Conservation (phyloP, 2,329 filamentous ascomycete genomes). For the Neonectria hederae region DNA sequence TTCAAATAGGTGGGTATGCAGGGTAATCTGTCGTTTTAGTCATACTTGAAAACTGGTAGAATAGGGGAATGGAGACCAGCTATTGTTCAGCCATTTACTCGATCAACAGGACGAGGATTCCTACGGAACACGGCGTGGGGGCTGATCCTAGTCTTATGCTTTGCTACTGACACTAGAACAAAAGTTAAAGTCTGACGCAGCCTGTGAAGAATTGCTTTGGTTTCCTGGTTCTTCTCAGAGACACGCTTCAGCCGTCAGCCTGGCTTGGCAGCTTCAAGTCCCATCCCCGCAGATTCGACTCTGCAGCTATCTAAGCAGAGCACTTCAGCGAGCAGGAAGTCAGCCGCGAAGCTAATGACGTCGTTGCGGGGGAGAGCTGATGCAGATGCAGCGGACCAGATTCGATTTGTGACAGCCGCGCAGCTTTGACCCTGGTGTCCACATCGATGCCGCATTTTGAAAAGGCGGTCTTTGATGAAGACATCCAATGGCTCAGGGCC, state of each 20-base stretch:
- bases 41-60: slow-evolving; percentile 2
- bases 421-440: slow-evolving; percentile 4
- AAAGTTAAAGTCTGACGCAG: background rate
- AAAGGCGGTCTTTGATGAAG: slow-evolving; percentile 4
- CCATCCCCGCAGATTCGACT: slow-evolving; percentile 5
- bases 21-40: background rate
- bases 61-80: background rate
- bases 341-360: slow-evolving; percentile 11
- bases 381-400: slow-evolving; percentile 3
- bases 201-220: slow-evolving; percentile 18
- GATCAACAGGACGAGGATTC: background rate
- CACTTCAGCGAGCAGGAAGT: background rate
- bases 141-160: background rate
- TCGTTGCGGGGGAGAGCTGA: background rate
- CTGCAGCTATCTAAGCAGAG: background rate
- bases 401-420: slow-evolving; percentile 14
- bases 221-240: slow-evolving; percentile 25
- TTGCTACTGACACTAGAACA: background rate
- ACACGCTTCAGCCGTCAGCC: slow-evolving; percentile 14
- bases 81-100: background rate
- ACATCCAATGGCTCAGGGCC: slow-evolving; percentile 1
- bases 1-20: background rate
- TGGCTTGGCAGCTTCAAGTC: slow-evolving; percentile 14
- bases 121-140: background rate
- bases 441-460: slow-evolving; percentile 4